Conservation (phyloP, 306 rosid genomes). For the Bauhinia variegata region DNA sequence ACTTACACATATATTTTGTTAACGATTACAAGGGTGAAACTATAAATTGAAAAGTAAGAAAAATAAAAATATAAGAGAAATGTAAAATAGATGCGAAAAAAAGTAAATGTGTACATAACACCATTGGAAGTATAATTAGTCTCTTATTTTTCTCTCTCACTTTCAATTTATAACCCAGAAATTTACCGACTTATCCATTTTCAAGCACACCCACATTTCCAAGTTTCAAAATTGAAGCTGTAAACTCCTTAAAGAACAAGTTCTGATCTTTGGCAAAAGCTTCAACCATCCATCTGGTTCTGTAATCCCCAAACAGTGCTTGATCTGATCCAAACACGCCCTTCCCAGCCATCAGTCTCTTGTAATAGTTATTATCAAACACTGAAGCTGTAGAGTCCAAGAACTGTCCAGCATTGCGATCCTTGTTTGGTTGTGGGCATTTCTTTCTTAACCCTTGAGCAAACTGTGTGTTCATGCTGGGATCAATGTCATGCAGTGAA, state of each 20-base stretch:
- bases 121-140: background rate
- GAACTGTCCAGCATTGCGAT: slow-evolving; percentile 52
- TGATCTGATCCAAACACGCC: slow-evolving; percentile 62
- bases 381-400: slow-evolving; percentile 57
- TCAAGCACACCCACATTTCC: slow-evolving; percentile 60
- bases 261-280: slow-evolving; percentile 49
- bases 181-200: slow-evolving; percentile 63
- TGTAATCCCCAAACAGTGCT: slow-evolving; percentile 45
- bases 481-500: slow-evolving; percentile 54
- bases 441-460: slow-evolving; percentile 44
- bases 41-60: no score
- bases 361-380: slow-evolving; percentile 60
- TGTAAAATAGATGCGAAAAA: no score
- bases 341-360: slow-evolving; percentile 34
- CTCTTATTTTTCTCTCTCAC: background rate
- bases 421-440: slow-evolving; percentile 56
- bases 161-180: slow-evolving; percentile 58
- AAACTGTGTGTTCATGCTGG: slow-evolving; percentile 51
- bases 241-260: slow-evolving; percentile 60
- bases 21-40: no score
- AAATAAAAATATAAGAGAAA: no score
- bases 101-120: no score
- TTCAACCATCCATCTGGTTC: slow-evolving; percentile 56
- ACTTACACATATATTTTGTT: no score
- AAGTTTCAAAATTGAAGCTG: slow-evolving; percentile 66